A percentile compares a stretch with the other conserved stretches of the same genome.
These are phyloP conservation scores for Centaurea solstitialis DNA, from an alignment of 129 eudicot species.

Conservation along the genomic window DNA sequence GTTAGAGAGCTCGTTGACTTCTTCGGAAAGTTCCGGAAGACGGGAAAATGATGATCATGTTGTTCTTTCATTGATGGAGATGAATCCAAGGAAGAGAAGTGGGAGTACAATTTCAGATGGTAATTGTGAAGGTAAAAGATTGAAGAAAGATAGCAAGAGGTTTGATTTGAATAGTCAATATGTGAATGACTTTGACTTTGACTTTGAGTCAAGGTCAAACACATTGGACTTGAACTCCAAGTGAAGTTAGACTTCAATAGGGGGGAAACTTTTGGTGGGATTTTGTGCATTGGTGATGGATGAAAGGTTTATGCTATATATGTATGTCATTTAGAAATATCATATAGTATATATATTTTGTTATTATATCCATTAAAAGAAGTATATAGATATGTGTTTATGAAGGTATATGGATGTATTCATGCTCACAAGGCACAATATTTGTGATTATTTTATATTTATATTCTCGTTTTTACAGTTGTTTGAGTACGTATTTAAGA, in stretches of 20 bases:
- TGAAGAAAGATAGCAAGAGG: conserved; percentile 29
- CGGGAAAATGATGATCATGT: conserved; percentile 41
- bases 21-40: conserved; percentile 65
- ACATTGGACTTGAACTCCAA: conserved; percentile 66
- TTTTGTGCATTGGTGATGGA: conserved; percentile 39
- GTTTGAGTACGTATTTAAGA: not conserved
- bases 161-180: conserved; percentile 67
- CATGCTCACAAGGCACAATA: conserved; percentile 18
- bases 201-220: conserved; percentile 43
- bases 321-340: conserved; percentile 31
- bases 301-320: conserved; percentile 34
- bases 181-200: conserved; percentile 59
- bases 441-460: conserved; percentile 10
- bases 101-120: conserved; percentile 51
- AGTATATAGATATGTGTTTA: conserved; percentile 33
- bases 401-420: conserved; percentile 20
- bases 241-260: conserved; percentile 27
- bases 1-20: conserved; percentile 74
- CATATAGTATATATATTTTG: conserved; percentile 18
- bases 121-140: conserved; percentile 46
- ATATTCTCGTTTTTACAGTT: not conserved
- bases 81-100: conserved; percentile 63
- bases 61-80: conserved; percentile 57
- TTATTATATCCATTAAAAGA: conserved; percentile 17
- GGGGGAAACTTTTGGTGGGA: conserved; percentile 33